Conservation (phyloP, 306 rosid species). For the Benincasa hispida region DNA sequence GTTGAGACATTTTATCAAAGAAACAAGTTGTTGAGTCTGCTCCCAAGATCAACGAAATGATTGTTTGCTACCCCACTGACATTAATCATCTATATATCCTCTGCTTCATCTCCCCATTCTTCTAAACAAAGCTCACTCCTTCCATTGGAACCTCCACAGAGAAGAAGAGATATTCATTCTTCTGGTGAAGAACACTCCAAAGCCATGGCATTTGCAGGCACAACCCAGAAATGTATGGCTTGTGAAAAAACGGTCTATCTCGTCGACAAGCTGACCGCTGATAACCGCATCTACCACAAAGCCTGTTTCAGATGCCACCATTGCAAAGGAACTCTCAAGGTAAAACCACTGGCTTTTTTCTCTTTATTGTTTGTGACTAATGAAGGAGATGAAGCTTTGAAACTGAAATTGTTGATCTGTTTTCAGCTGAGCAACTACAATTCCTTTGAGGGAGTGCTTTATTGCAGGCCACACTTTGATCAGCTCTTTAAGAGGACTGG, state of each 20-base stretch:
- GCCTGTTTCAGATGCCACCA: constrained; percentile 99
- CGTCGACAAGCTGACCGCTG: constrained; percentile 90
- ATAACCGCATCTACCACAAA: constrained; percentile 82
- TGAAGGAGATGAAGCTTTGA: not conserved
- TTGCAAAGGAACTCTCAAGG: constrained; percentile 99
- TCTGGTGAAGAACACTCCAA: not conserved
- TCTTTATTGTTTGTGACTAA: not conserved
- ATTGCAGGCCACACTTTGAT: constrained; percentile 92
- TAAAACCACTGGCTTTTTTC: not conserved
- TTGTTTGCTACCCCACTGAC: constrained; percentile 2
- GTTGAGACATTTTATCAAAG: constrained; percentile 8
- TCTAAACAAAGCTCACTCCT: not conserved
- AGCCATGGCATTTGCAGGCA: constrained; percentile 93
- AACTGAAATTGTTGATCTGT: constrained; percentile 7
- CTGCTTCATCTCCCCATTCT: not conserved
- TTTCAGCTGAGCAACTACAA: constrained; percentile 98
- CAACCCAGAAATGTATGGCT: constrained; percentile 99
- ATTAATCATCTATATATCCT: constrained; percentile 1
- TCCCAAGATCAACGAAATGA: not conserved
- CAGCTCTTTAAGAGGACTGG: constrained; percentile 96
- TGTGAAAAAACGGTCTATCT: constrained; percentile 94
- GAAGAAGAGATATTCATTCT: not conserved
- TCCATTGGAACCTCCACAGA: not conserved
- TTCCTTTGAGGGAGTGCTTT: constrained; percentile 95
- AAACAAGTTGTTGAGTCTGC: constrained; percentile 7